Conservation (phyloP, 257 asterid species). For the Ocimum tenuiflorum region DNA sequence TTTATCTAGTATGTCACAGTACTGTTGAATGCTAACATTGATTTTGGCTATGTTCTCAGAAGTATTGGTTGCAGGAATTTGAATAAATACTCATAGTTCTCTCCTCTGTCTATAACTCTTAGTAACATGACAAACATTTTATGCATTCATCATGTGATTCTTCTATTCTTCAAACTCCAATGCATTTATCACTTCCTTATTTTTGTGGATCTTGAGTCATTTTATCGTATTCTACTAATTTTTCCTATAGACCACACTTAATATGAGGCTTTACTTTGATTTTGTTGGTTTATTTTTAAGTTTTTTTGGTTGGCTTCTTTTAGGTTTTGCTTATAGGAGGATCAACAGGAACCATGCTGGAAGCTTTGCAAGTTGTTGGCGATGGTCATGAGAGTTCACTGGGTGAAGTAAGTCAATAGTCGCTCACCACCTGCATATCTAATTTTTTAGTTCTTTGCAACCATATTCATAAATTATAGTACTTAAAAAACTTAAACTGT, state of each 20-base stretch:
- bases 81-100: not conserved
- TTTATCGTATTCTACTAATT: not conserved
- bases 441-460: constrained; percentile 7
- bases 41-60: constrained; percentile 2
- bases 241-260: not conserved
- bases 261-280: not conserved
- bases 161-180: not conserved
- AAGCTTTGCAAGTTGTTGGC: constrained; percentile 56
- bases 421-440: not conserved
- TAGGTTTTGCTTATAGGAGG: constrained; percentile 98
- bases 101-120: not conserved
- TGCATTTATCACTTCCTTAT: not conserved
- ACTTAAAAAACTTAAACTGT: no score
- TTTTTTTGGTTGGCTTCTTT: constrained; percentile 11
- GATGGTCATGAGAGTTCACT: no score
- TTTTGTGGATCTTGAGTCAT: constrained; percentile 7
- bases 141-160: not conserved
- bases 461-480: no score
- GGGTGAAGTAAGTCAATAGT: no score
- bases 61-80: not conserved
- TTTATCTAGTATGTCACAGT: not conserved
- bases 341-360: constrained; percentile 99
- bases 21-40: not conserved
- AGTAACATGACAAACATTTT: not conserved
- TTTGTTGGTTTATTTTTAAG: not conserved